phyloP scores from a whole-genome alignment of 306 rosid genomes.

The Canavalia gladiata region DNA sequence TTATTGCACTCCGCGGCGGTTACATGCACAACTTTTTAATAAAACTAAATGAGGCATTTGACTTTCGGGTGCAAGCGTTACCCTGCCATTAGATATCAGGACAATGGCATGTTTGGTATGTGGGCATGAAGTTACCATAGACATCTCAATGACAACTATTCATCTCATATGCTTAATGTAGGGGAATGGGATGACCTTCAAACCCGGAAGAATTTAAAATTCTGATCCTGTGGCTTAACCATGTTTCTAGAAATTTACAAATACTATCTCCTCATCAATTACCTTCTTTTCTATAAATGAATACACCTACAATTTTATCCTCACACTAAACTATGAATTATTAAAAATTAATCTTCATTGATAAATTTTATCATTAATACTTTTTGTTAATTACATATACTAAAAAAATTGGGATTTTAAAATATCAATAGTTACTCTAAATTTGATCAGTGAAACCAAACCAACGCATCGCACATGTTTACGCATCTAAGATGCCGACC shows the following conservation, averaged over 20 bases:
- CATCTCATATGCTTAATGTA: background rate
- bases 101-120: background rate
- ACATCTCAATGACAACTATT: conserved; percentile 15
- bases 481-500: conserved; percentile 25
- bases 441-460: conserved; percentile 32
- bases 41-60: background rate
- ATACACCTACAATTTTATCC: background rate
- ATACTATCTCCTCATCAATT: background rate
- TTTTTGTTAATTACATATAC: background rate
- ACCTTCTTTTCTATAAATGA: background rate
- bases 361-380: background rate
- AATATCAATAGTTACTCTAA: background rate
- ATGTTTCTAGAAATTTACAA: conserved; percentile 9
- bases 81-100: conserved; percentile 1
- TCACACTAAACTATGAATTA: background rate
- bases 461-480: background rate
- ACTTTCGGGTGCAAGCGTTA: background rate
- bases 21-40: background rate
- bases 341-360: background rate
- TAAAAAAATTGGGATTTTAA: background rate
- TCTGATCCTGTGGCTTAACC: conserved; percentile 16
- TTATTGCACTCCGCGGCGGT: conserved; percentile 65
- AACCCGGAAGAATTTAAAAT: background rate
- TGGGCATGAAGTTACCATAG: conserved; percentile 1
- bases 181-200: background rate